These are phyloP conservation scores for Penium margaritaceum DNA, from an alignment of 139 green algal genomes.

Conservation along the genomic window DNA sequence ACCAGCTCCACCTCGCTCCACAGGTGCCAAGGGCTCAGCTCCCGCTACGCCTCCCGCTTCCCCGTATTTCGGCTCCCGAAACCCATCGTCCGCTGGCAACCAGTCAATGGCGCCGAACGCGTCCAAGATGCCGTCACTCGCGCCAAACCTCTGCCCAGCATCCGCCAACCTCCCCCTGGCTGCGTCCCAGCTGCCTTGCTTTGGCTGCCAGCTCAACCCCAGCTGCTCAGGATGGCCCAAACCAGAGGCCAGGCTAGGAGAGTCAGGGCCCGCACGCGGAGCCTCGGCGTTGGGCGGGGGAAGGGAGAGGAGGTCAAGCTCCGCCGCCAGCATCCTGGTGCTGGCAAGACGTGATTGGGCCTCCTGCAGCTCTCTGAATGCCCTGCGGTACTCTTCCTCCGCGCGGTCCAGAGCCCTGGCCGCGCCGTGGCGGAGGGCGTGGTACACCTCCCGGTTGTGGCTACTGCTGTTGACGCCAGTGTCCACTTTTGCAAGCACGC, in stretches of 20 bases:
- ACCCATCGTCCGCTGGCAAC: no score
- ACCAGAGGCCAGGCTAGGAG: neutral
- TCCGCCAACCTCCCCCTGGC: neutral
- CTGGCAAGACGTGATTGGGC: neutral
- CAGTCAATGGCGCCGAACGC: no score
- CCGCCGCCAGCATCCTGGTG: neutral
- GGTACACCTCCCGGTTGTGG: no score
- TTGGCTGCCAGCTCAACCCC: neutral
- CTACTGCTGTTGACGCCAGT: no score
- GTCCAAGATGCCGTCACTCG: no score
- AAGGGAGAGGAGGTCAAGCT: neutral
- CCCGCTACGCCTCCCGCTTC: neutral
- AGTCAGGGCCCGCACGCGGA: neutral
- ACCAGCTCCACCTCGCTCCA: neutral
- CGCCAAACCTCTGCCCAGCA: no score
- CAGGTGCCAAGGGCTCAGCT: neutral
- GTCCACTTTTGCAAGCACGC: no score
- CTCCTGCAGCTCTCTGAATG: neutral
- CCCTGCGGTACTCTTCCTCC: slow-evolving; percentile 1
- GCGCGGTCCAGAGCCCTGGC: neutral
- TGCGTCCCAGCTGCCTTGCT: neutral
- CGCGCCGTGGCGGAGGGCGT: no score
- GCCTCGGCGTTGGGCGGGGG: neutral
- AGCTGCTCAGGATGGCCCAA: neutral
- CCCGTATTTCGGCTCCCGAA: neutral